phyloP scores from a whole-genome alignment of 2,329 filamentous ascomycete genomes.

The Trichoderma pleuroti region DNA sequence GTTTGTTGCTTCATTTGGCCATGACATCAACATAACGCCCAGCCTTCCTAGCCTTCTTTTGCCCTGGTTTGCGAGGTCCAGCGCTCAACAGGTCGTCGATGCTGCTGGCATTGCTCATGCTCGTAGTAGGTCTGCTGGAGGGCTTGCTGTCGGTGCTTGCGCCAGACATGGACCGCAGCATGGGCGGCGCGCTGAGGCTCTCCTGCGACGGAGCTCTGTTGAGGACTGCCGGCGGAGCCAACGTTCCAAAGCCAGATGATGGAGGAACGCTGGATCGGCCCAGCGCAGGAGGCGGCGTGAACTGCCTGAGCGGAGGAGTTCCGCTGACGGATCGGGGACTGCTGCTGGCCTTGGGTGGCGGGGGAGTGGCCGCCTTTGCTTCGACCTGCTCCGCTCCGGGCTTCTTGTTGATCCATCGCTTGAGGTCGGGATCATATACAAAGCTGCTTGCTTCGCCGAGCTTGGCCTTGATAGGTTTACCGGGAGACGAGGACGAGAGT shows the following conservation, averaged over 20 bases:
- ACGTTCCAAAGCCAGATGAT: constrained; percentile 28
- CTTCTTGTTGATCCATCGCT: constrained; percentile 99
- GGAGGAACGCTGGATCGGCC: constrained; percentile 34
- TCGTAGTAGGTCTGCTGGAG: constrained; percentile 68
- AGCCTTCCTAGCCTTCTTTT: constrained; percentile 73
- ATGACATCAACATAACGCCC: constrained; percentile 95
- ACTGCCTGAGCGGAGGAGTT: constrained; percentile 46
- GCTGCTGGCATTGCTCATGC: constrained; percentile 86
- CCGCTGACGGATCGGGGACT: constrained; percentile 51
- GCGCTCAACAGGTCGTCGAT: constrained; percentile 89
- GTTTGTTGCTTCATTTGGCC: constrained; percentile 56
- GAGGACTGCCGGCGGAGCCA: constrained; percentile 30
- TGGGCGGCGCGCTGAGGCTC: constrained; percentile 38
- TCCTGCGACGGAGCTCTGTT: constrained; percentile 36
- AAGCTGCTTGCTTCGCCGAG: constrained; percentile 91
- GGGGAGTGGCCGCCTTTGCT: constrained; percentile 65
- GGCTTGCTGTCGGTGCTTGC: constrained; percentile 46
- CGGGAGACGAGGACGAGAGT: constrained; percentile 42
- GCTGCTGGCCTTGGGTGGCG: constrained; percentile 65
- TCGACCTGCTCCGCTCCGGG: constrained; percentile 61
- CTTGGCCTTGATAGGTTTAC: constrained; percentile 82
- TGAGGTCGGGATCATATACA: constrained; percentile 91
- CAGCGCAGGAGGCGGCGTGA: constrained; percentile 33
- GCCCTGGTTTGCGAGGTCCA: constrained; percentile 61
- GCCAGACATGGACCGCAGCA: constrained; percentile 49